phyloP scores from a whole-genome alignment of 192 early-diverging fungal species.

The Coemansia sp. region DNA sequence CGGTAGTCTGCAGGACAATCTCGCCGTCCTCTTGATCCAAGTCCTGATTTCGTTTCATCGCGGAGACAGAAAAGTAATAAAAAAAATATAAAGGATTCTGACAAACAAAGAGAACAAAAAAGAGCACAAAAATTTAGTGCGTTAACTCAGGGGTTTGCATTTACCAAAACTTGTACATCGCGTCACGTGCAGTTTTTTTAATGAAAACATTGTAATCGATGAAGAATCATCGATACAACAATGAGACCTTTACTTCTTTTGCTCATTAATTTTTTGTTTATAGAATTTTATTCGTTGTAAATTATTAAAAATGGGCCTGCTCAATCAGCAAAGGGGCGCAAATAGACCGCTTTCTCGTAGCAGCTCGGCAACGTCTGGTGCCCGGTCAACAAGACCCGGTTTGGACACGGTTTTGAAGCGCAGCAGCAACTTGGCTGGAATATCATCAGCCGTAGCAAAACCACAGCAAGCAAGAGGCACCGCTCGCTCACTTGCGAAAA shows the following conservation, averaged over 20 bases:
- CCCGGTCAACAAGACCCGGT: neutral
- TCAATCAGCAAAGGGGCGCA: neutral
- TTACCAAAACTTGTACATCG: neutral
- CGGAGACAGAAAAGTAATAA: neutral
- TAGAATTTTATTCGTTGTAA: neutral
- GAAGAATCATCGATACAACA: neutral
- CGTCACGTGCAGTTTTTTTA: neutral
- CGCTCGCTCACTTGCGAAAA: neutral
- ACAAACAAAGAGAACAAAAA: no score
- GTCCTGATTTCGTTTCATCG: neutral
- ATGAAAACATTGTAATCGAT: neutral
- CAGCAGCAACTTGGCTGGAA: neutral
- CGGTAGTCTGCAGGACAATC: constrained; percentile 17
- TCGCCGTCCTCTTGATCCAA: constrained; percentile 37
- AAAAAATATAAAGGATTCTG: no score
- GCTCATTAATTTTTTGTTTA: neutral
- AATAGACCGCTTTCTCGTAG: neutral
- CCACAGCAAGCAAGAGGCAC: neutral
- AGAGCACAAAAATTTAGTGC: no score
- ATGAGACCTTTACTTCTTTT: neutral
- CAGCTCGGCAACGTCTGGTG: neutral
- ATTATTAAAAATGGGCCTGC: neutral
- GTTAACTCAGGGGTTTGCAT: neutral
- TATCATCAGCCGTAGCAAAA: neutral
- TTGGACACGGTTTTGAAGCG: neutral